phyloP scores from a whole-genome alignment of 2,329 filamentous ascomycete genomes.

The Claviceps purpurea region DNA sequence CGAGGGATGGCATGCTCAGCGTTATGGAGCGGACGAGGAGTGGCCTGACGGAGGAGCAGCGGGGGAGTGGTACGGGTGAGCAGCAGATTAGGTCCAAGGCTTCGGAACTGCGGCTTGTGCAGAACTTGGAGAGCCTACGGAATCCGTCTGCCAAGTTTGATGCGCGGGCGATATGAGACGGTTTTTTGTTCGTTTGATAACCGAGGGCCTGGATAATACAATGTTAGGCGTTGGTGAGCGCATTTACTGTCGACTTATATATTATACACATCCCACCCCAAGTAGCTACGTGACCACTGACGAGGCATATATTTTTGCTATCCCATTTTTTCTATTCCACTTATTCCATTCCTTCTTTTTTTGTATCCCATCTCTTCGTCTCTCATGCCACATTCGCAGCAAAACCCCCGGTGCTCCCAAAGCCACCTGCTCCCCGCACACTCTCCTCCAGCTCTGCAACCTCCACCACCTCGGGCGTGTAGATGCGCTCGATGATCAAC shows the following conservation, averaged over 20 bases:
- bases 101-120: slow-evolving; percentile 74
- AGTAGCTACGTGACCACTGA: no score
- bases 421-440: slow-evolving; percentile 78
- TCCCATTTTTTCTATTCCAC: no score
- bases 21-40: slow-evolving; percentile 31
- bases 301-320: no score
- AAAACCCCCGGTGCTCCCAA: slow-evolving; percentile 64
- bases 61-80: slow-evolving; percentile 38
- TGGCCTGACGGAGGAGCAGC: slow-evolving; percentile 29
- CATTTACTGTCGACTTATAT: no score
- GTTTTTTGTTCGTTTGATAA: neutral
- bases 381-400: neutral
- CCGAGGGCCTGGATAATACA: neutral
- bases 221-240: no score
- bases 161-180: slow-evolving; percentile 34
- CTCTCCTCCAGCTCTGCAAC: slow-evolving; percentile 82
- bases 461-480: slow-evolving; percentile 82
- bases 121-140: slow-evolving; percentile 56
- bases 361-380: neutral
- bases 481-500: slow-evolving; percentile 86
- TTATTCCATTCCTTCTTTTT: no score
- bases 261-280: no score
- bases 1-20: slow-evolving; percentile 48
- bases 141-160: slow-evolving; percentile 51
- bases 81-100: slow-evolving; percentile 66